Percentiles rank a stretch among this genome's conserved stretches.
These are phyloP conservation scores for Triticum timopheevii DNA, from an alignment of 176 grass and related monocot species.

Conservation along the genomic window DNA sequence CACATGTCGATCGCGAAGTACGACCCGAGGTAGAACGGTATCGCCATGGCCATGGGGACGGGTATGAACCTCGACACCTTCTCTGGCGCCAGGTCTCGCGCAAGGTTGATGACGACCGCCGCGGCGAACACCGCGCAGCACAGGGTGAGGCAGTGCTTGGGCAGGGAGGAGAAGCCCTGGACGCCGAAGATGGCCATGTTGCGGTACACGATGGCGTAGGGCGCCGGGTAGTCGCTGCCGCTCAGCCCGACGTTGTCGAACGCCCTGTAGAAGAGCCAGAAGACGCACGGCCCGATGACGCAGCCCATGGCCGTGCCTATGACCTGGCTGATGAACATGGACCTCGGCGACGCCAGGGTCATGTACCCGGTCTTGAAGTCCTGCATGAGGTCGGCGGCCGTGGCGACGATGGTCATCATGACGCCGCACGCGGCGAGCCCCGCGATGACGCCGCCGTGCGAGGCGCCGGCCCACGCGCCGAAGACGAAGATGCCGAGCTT, in stretches of 20 bases:
- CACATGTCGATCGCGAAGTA: too few species aligned
- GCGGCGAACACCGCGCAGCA: too few species aligned
- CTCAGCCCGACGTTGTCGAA: slow-evolving; percentile 35
- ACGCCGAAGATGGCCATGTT: slow-evolving; percentile 57
- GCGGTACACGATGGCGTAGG: slow-evolving; percentile 50
- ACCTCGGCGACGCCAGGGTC: slow-evolving; percentile 62
- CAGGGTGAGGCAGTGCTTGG: slow-evolving; percentile 42
- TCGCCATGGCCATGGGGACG: too few species aligned
- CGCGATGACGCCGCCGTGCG: too few species aligned
- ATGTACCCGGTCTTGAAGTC: slow-evolving; percentile 79
- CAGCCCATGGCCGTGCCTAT: slow-evolving; percentile 60
- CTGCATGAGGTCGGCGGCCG: slow-evolving; percentile 70
- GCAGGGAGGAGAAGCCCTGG: slow-evolving; percentile 48
- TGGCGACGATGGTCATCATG: slow-evolving; percentile 43
- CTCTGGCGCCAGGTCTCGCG: too few species aligned
- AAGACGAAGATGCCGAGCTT: too few species aligned
- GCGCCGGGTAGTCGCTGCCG: slow-evolving; percentile 43
- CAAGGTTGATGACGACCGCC: too few species aligned
- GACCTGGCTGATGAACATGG: slow-evolving; percentile 60
- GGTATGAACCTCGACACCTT: too few species aligned
- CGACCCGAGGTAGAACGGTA: too few species aligned
- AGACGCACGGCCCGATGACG: slow-evolving; percentile 51
- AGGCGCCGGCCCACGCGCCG: too few species aligned
- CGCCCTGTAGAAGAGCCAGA: slow-evolving; percentile 65
- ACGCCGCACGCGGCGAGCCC: slow-evolving; percentile 30